Conservation (phyloP, 495 filamentous ascomycete species). For the Xylaria curta region DNA sequence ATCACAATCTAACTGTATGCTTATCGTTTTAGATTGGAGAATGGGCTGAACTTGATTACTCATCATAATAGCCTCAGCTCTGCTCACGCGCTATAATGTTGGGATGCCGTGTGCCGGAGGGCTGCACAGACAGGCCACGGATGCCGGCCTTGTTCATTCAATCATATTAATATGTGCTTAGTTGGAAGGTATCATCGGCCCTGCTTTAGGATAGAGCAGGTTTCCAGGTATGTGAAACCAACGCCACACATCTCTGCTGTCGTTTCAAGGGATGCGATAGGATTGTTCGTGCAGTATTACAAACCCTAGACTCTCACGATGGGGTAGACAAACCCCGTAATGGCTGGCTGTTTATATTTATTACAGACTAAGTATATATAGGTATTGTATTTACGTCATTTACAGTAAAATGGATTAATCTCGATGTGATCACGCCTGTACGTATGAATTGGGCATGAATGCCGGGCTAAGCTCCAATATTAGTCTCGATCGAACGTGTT, state of each 20-base stretch:
- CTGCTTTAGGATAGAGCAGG: not conserved
- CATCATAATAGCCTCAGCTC: constrained; percentile 10
- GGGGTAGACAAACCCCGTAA: not conserved
- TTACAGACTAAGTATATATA: not conserved
- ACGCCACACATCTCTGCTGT: not conserved
- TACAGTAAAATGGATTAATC: not conserved
- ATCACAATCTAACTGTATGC: not conserved
- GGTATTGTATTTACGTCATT: not conserved
- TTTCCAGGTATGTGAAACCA: constrained; percentile 2
- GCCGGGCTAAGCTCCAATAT: constrained; percentile 5
- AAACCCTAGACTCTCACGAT: not conserved
- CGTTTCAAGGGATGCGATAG: constrained; percentile 5
- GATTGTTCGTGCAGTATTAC: not conserved
- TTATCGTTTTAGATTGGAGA: not conserved
- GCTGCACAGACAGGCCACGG: not conserved
- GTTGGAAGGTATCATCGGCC: constrained; percentile 2
- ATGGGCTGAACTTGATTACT: not conserved
- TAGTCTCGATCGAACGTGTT: not conserved
- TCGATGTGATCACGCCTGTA: not conserved
- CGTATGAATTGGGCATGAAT: not conserved
- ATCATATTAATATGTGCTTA: not conserved
- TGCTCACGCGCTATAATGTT: not conserved
- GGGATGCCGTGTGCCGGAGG: not conserved
- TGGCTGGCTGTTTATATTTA: not conserved
- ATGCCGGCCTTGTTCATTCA: not conserved